Evolutionary conservation across 257 asterid genomes (phyloP).

Genomic region (Verbascum thapsus): DNA sequence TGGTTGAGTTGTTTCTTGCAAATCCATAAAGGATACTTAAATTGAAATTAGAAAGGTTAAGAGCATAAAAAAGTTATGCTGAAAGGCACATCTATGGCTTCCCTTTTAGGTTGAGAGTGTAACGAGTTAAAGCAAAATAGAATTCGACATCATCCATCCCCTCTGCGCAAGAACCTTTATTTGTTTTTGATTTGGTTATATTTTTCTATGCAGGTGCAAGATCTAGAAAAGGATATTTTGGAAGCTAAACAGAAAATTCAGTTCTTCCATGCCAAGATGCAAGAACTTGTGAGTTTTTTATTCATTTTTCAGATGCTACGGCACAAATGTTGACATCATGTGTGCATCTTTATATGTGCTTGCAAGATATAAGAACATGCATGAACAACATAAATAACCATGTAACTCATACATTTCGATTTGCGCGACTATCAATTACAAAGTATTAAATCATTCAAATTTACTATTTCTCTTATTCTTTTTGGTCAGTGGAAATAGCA

Average conservation of each 20-base stretch:
- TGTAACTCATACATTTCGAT: slow-evolving; percentile 20
- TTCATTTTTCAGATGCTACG: slow-evolving; percentile 21
- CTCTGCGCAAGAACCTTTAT: slow-evolving; percentile 11
- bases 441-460: slow-evolving; percentile 2
- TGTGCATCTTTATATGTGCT: slow-evolving; percentile 5
- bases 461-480: slow-evolving; percentile 7
- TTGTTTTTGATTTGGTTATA: slow-evolving; percentile 25
- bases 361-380: slow-evolving; percentile 16
- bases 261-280: slow-evolving; percentile 91
- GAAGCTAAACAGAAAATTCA: slow-evolving; percentile 90
- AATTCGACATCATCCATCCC: slow-evolving; percentile 10
- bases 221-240: slow-evolving; percentile 88
- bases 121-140: neutral
- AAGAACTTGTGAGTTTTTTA: slow-evolving; percentile 81
- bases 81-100: slow-evolving; percentile 1
- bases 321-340: slow-evolving; percentile 14
- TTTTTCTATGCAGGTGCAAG: slow-evolving; percentile 68
- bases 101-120: slow-evolving; percentile 11
- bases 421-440: slow-evolving; percentile 8
- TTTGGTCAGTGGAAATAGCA: slow-evolving; percentile 4
- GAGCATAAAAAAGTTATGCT: slow-evolving; percentile 1
- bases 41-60: neutral
- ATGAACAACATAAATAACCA: neutral
- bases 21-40: neutral
- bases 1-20: neutral